Evolutionary conservation across 2,329 filamentous ascomycete genomes (phyloP).

Genomic region (Pyrenophora graminea): DNA sequence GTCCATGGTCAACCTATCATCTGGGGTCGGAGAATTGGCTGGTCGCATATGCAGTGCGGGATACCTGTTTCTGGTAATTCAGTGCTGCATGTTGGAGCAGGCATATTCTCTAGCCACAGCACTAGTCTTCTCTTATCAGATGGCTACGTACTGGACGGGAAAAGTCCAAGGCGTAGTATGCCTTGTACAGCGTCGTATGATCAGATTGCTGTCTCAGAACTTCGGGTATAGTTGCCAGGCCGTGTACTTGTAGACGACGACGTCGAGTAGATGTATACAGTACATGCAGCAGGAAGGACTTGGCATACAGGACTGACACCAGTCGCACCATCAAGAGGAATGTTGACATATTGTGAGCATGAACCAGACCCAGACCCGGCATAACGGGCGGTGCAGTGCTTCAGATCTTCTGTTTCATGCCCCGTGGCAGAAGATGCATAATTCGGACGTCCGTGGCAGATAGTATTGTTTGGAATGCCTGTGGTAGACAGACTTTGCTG

Average conservation of each 20-base stretch:
- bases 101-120: conserved; percentile 10
- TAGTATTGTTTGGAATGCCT: neutral
- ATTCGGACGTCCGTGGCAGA: neutral
- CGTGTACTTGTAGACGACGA: neutral
- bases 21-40: conserved; percentile 9
- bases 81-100: conserved; percentile 7
- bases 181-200: conserved; percentile 4
- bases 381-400: neutral
- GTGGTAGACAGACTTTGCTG: neutral
- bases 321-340: neutral
- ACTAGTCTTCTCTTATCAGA: neutral
- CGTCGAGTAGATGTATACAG: neutral
- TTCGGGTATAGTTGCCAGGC: neutral
- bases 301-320: neutral
- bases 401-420: conserved; percentile 2
- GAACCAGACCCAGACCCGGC: neutral
- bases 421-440: neutral
- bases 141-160: neutral
- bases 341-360: neutral
- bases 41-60: conserved; percentile 9
- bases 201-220: conserved; percentile 2
- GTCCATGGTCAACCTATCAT: neutral
- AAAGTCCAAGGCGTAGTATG: neutral
- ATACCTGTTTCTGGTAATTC: conserved; percentile 16
- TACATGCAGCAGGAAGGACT: conserved; percentile 1